Conservation (phyloP, 176 grass and related monocot species). For the Eremochloa ophiuroides region DNA sequence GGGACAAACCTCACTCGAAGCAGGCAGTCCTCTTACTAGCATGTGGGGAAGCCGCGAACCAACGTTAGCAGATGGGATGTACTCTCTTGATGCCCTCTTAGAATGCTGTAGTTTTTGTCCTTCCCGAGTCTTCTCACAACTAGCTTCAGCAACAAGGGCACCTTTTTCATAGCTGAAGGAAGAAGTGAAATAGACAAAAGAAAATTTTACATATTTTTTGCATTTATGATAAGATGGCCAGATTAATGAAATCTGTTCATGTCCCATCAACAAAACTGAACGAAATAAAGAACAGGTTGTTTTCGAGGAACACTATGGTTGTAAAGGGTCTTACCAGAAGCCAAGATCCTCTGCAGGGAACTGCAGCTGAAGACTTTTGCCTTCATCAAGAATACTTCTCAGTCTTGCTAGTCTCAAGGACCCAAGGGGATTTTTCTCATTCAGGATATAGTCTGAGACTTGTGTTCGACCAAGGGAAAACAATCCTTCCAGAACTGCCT, state of each 20-base stretch:
- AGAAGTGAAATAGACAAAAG: constrained; percentile 12
- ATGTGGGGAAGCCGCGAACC: constrained; percentile 76
- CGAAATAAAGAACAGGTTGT: not conserved
- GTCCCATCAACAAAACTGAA: not conserved
- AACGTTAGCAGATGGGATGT: constrained; percentile 63
- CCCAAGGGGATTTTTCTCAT: constrained; percentile 80
- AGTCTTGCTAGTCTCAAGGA: constrained; percentile 61
- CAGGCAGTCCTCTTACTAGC: constrained; percentile 39
- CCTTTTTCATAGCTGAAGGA: constrained; percentile 70
- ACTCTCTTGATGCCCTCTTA: constrained; percentile 48
- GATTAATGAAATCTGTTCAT: not conserved
- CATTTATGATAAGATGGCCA: not conserved
- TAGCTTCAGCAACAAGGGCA: constrained; percentile 49
- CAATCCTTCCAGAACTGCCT: constrained; percentile 62
- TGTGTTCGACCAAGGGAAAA: constrained; percentile 86
- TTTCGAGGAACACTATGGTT: not conserved
- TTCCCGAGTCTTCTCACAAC: constrained; percentile 3
- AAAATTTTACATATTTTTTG: not conserved
- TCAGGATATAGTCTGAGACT: constrained; percentile 81
- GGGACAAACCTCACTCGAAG: constrained; percentile 50
- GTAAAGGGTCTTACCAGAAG: constrained; percentile 51
- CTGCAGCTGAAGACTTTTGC: constrained; percentile 91
- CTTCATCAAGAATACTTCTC: constrained; percentile 84
- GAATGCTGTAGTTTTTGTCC: constrained; percentile 13
- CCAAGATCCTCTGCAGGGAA: constrained; percentile 97